Evolutionary conservation across 257 asterid species (phyloP), one percentile per base, ranked within the genome.

Genomic region (Paraleonurus japonicus): DNA sequence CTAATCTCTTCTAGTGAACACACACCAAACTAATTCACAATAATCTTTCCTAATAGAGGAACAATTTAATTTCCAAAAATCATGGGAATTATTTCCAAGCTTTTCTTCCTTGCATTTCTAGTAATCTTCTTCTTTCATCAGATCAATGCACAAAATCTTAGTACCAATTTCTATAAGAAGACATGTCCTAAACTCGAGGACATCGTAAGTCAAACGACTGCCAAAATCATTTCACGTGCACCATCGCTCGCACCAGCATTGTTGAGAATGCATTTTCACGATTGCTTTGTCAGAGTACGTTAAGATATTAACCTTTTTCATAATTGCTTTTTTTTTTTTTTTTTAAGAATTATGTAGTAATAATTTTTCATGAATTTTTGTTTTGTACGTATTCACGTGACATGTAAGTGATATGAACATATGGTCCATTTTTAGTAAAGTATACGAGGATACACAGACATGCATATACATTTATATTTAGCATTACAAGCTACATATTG

Each of bases 191-290:
- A 62, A 4, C 55, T 84, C 4, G 88, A 79, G 33, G 1, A 8
- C 0, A 83, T 86, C 55, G 95, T 90, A 0, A 65, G 11, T 3
- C 4, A 61, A 0, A 73, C 83, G 17, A 81, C 85, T 0, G 75
- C 81, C 0, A 17, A n/a, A 0, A 74, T 71, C 63, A 62, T 90
- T 4, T 41, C 77, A 10, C 63, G 67, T 5, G 85, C 80, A 3
- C 91, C 90, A 1, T 33, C 85, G 1, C 85, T 89, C 5, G 92
- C 94, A 32, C 82, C 92, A 4, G 73, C 94, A 0, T 68, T 89
- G 67, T 24, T 89, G 11, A 78, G 96, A 62, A 75, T 89, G 92
- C 90, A 87, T 19, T 89, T 89, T 37, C 96, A 89, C 17, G 96
- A 89, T 66, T 89, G 96, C 53, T 89, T 89, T 23, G 90, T 87